These are phyloP conservation scores for Puccinia hordei DNA, from an alignment of 1,284 basidiomycete genomes.

Conservation along the genomic window DNA sequence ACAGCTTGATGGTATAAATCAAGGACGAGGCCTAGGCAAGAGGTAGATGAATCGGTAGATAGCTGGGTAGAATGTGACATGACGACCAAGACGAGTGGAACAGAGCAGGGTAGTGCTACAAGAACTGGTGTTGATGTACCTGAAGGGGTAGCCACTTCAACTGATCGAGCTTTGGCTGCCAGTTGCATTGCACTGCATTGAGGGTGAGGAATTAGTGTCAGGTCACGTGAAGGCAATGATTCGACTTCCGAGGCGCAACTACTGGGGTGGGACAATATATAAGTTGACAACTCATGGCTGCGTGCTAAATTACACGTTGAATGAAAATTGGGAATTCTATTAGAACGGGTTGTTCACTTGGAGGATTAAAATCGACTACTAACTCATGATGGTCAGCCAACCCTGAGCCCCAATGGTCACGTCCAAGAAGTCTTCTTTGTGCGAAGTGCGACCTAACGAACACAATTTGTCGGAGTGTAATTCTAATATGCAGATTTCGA, in stretches of 20 bases:
- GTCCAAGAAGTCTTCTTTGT: slow-evolving; percentile 30
- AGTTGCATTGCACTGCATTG: slow-evolving; percentile 28
- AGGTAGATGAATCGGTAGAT: neutral
- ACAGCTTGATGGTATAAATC: slow-evolving; percentile 42
- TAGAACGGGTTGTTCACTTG: neutral
- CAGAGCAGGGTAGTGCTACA: slow-evolving; percentile 9
- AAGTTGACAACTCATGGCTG: slow-evolving; percentile 24
- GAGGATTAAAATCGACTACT: slow-evolving; percentile 1
- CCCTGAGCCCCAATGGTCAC: slow-evolving; percentile 38
- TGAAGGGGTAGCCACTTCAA: neutral
- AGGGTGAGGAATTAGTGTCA: slow-evolving; percentile 13
- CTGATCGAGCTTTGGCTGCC: neutral
- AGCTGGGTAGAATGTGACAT: slow-evolving; percentile 11
- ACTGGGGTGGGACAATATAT: neutral
- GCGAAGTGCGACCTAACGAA: slow-evolving; percentile 9
- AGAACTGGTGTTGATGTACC: slow-evolving; percentile 14
- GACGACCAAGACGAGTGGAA: slow-evolving; percentile 22
- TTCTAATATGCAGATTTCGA: slow-evolving; percentile 25
- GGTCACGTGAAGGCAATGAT: slow-evolving; percentile 1
- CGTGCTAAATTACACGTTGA: neutral
- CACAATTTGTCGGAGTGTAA: neutral
- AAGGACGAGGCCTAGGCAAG: slow-evolving; percentile 28
- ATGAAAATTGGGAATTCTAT: neutral
- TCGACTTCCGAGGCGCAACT: neutral
- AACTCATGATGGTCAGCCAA: slow-evolving; percentile 44